Percentiles rank a stretch among this genome's conserved stretches.
Conservation (phyloP, 768 basidiomycete genomes). For the Lactifluus echinatus region DNA sequence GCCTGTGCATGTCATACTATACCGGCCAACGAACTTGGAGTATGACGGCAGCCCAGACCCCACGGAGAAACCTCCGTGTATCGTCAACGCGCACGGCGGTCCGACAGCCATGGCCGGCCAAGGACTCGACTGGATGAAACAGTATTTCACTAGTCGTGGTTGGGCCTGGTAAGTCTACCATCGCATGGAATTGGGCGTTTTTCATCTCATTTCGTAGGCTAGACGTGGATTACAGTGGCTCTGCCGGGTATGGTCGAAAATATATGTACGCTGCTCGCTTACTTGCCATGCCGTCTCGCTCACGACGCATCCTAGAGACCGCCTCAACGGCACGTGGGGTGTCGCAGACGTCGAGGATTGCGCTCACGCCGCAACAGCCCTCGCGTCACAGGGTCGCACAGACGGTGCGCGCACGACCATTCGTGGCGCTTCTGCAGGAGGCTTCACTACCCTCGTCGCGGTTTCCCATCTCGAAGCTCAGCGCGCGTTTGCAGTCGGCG, state of each 20-base stretch:
- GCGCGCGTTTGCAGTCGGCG: slow-evolving; percentile 50
- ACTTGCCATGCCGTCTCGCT: not conserved
- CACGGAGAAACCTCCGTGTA: slow-evolving; percentile 12
- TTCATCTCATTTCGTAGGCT: slow-evolving; percentile 35
- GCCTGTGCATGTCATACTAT: not conserved
- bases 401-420: slow-evolving; percentile 59
- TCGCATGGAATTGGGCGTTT: slow-evolving; percentile 2
- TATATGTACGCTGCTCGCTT: slow-evolving; percentile 40
- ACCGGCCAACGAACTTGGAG: slow-evolving; percentile 8
- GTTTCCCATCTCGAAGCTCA: slow-evolving; percentile 32
- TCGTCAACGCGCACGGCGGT: slow-evolving; percentile 12
- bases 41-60: slow-evolving; percentile 1
- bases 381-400: slow-evolving; percentile 45
- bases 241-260: slow-evolving; percentile 60
- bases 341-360: slow-evolving; percentile 64
- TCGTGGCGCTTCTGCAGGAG: slow-evolving; percentile 50
- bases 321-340: slow-evolving; percentile 64
- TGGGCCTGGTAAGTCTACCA: slow-evolving; percentile 51
- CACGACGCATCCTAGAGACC: slow-evolving; percentile 27
- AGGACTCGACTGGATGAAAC: slow-evolving; percentile 41
- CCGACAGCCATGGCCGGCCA: slow-evolving; percentile 46
- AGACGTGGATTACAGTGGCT: slow-evolving; percentile 73
- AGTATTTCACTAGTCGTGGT: slow-evolving; percentile 3
- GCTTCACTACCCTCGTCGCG: slow-evolving; percentile 53
- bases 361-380: slow-evolving; percentile 42